Evolutionary conservation across 306 rosid genomes (phyloP).

Genomic region (Fragaria iinumae): DNA sequence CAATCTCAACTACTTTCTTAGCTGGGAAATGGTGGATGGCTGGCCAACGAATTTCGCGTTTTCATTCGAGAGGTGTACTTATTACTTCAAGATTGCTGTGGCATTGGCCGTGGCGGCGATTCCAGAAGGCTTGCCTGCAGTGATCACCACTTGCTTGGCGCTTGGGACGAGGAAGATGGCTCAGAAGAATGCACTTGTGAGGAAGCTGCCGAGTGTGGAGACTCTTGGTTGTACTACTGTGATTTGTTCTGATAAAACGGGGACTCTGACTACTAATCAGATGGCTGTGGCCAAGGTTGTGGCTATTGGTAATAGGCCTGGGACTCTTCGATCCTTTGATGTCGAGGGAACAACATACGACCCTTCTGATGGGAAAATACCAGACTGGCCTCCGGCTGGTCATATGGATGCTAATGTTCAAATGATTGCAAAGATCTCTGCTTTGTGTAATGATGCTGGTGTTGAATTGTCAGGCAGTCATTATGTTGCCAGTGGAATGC

Average conservation of each 20-base stretch:
- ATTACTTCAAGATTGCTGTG: conserved; percentile 39
- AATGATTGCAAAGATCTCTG: conserved; percentile 61
- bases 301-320: conserved; percentile 52
- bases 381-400: conserved; percentile 46
- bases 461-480: conserved; percentile 45
- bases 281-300: conserved; percentile 69
- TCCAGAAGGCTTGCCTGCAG: conserved; percentile 35
- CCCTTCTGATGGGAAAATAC: conserved; percentile 65
- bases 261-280: conserved; percentile 54
- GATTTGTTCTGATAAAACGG: conserved; percentile 38
- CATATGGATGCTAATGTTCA: conserved; percentile 62
- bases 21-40: conserved; percentile 38
- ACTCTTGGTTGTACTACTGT: conserved; percentile 37
- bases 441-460: conserved; percentile 73
- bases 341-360: conserved; percentile 71
- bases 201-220: conserved; percentile 58
- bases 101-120: conserved; percentile 41
- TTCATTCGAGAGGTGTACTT: conserved; percentile 35
- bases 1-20: conserved; percentile 33
- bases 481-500: conserved; percentile 61
- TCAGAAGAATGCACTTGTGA: conserved; percentile 51
- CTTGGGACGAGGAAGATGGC: conserved; percentile 37
- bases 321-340: conserved; percentile 45
- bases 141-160: conserved; percentile 33
- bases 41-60: conserved; percentile 30